phyloP scores from a whole-genome alignment of 108 stramenopile genomes.

The Pelagomonas calceolata region DNA sequence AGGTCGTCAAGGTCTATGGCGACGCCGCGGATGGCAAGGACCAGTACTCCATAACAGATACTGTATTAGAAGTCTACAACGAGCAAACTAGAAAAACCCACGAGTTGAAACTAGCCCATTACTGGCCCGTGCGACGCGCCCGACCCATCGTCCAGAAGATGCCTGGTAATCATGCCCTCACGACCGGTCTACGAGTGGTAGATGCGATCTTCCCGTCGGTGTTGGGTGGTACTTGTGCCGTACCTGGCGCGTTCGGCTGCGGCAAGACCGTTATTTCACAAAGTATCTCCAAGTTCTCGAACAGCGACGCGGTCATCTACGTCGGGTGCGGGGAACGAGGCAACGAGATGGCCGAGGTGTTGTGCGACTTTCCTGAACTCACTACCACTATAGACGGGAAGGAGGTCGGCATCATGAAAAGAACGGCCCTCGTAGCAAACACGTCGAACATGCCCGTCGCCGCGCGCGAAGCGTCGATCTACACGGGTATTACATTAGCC shows the following conservation, averaged over 20 bases:
- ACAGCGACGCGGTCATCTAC: constrained; percentile 87
- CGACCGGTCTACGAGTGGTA: constrained; percentile 96
- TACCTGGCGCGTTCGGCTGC: constrained; percentile 98
- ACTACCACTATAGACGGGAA: constrained; percentile 87
- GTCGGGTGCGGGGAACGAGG: constrained; percentile 92
- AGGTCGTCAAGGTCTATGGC: constrained; percentile 84
- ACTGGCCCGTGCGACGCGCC: constrained; percentile 98
- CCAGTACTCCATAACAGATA: constrained; percentile 77
- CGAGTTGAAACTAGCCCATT: constrained; percentile 80
- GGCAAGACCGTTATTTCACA: constrained; percentile 99
- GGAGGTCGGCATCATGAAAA: constrained; percentile 99
- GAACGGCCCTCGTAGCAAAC: constrained; percentile 98
- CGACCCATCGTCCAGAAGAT: constrained; percentile 95
- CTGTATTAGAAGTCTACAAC: constrained; percentile 95
- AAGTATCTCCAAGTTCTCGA: constrained; percentile 96
- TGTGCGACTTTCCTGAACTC: constrained; percentile 99
- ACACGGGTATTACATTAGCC: constrained; percentile 94
- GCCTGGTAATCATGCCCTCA: constrained; percentile 89
- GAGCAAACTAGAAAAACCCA: constrained; percentile 70
- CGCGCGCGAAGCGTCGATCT: constrained; percentile 99
- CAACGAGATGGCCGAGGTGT: constrained; percentile 99
- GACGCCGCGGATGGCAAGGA: constrained; percentile 87
- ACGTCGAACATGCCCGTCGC: constrained; percentile 99
- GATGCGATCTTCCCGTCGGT: constrained; percentile 98
- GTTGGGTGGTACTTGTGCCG: constrained; percentile 96